Evolutionary conservation across 805 yeast genomes (phyloP).

Genomic region (Kazachstania africana): DNA sequence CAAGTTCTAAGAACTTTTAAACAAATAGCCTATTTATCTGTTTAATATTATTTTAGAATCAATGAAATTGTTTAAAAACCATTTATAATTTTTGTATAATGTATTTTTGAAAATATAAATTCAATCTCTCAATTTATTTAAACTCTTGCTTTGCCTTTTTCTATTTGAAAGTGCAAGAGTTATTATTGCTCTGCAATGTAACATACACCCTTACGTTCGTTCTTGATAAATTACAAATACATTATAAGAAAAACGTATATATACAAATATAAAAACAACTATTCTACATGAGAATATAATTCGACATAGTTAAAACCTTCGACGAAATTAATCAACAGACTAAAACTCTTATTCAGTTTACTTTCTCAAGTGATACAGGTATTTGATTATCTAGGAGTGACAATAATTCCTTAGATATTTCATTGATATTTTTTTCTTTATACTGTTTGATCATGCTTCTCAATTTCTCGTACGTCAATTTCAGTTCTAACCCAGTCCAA

Average conservation of each 20-base stretch:
- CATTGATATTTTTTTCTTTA: conserved; percentile 29
- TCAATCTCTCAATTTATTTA: conserved; percentile 1
- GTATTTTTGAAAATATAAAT: conserved; percentile 5
- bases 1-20: conserved; percentile 61
- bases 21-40: not conserved
- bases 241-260: too few relatives aligned
- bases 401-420: conserved; percentile 24
- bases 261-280: too few relatives aligned
- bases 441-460: conserved; percentile 38
- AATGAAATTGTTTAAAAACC: conserved; percentile 1
- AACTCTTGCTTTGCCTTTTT: too few relatives aligned
- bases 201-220: too few relatives aligned
- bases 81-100: conserved; percentile 5
- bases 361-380: too few relatives aligned
- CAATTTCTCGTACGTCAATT: conserved; percentile 50
- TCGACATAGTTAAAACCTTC: too few relatives aligned
- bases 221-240: too few relatives aligned
- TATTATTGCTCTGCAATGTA: too few relatives aligned
- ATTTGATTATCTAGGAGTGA: conserved; percentile 5
- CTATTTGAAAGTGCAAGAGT: too few relatives aligned
- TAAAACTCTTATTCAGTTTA: too few relatives aligned
- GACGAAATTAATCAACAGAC: too few relatives aligned
- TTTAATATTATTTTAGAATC: conserved; percentile 1
- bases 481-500: conserved; percentile 55
- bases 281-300: too few relatives aligned